A percentile compares a stretch with the other conserved stretches of the same genome.
Conservation (phyloP, 108 stramenopile genomes). For the Cyclotella choctawhatcheeana region DNA sequence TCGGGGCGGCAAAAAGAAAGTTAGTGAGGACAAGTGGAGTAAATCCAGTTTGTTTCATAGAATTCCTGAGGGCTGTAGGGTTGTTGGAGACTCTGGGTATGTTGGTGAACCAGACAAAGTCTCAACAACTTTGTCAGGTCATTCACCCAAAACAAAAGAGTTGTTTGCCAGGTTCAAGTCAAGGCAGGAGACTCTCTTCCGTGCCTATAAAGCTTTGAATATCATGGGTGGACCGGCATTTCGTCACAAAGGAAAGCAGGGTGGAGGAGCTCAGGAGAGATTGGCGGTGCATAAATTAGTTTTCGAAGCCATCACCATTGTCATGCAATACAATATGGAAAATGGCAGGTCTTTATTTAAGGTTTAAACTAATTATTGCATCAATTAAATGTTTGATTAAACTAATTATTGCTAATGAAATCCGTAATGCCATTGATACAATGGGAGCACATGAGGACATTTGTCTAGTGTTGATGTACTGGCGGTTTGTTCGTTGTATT, state of each 20-base stretch:
- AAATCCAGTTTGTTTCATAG: background rate
- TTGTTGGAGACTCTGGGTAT: constrained; percentile 18
- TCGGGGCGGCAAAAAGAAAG: constrained; percentile 10
- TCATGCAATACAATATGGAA: constrained; percentile 47
- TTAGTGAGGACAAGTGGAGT: constrained; percentile 6
- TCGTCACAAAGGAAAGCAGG: constrained; percentile 10
- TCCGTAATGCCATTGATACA: too few relatives aligned
- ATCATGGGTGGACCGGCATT: constrained; percentile 4
- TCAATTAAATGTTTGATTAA: background rate
- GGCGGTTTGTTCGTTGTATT: too few relatives aligned
- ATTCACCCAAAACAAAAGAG: constrained; percentile 1
- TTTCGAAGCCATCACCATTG: constrained; percentile 43
- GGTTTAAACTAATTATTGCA: too few relatives aligned
- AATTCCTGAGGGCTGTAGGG: background rate
- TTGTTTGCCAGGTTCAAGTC: constrained; percentile 26
- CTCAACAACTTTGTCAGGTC: constrained; percentile 4
- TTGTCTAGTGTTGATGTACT: too few relatives aligned
- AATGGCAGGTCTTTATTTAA: constrained; percentile 35
- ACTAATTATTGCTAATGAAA: too few relatives aligned
- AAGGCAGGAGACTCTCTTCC: constrained; percentile 50
- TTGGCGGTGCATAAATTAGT: constrained; percentile 27
- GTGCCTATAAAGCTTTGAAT: constrained; percentile 36
- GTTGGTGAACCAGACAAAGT: constrained; percentile 13
- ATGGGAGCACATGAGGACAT: too few relatives aligned
- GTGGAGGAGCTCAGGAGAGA: constrained; percentile 5